phyloP scores from a whole-genome alignment of 1,284 basidiomycete species.

The Xerocomus nothofagi region DNA sequence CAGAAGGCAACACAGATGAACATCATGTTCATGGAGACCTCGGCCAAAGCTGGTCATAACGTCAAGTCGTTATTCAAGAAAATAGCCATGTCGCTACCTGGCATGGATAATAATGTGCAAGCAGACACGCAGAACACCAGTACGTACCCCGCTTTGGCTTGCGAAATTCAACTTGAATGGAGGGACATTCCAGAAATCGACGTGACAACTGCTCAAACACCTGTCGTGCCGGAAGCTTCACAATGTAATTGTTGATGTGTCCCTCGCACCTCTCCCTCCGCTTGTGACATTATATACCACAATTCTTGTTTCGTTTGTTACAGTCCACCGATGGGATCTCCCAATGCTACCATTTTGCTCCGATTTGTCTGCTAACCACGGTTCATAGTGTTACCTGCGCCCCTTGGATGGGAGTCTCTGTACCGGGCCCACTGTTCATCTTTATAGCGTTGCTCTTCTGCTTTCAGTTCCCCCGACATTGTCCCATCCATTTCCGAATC shows the following conservation, averaged over 20 bases:
- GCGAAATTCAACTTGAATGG: constrained; percentile 6
- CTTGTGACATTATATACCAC: constrained; percentile 34
- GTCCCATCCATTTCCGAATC: constrained; percentile 88
- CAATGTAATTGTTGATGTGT: constrained; percentile 65
- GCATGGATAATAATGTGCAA: constrained; percentile 85
- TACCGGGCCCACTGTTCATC: constrained; percentile 88
- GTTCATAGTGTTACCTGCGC: constrained; percentile 95
- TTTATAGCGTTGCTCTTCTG: constrained; percentile 75
- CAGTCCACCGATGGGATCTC: constrained; percentile 8
- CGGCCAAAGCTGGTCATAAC: constrained; percentile 98
- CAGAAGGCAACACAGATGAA: constrained; percentile 90
- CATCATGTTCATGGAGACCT: constrained; percentile 99
- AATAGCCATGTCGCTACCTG: constrained; percentile 97
- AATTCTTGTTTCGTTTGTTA: constrained; percentile 22
- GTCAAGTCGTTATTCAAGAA: constrained; percentile 99
- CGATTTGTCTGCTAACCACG: constrained; percentile 56
- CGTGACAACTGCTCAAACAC: constrained; percentile 64
- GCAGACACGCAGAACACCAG: constrained; percentile 71
- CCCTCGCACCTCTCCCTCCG: background rate
- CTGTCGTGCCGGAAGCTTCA: constrained; percentile 75
- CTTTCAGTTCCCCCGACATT: constrained; percentile 63
- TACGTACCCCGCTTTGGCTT: constrained; percentile 38
- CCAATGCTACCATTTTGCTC: constrained; percentile 8
- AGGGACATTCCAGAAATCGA: constrained; percentile 69
- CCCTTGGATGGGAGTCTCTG: constrained; percentile 78